Evolutionary conservation across 2,329 filamentous ascomycete genomes (phyloP), one percentile per base, ranked within the genome.

Genomic region (Exophiala viscosa): DNA sequence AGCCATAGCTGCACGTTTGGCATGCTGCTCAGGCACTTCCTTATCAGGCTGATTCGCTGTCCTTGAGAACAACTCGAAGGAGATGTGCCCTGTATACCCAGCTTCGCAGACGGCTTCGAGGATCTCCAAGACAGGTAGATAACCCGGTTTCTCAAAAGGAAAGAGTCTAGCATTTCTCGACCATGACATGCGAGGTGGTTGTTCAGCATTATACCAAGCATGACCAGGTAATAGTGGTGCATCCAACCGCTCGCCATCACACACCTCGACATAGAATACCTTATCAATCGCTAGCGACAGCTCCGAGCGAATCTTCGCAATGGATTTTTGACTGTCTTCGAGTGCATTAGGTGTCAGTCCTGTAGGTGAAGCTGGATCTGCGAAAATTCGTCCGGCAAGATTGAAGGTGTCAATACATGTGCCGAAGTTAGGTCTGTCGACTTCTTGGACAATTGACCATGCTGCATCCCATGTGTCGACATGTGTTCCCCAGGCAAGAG

Each of bases 351-450:
- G 58, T 0, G 73, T 80, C 59, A 75, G 76, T 2, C 85, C 81
- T 0, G 72, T 72, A 0, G 70, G 58, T 0, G 75, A 67, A 0
- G 80, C 68, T 0, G 87, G 87, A 62, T 91, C 86, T 0, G 84
- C 87, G 60, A 81, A 91, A 54, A 88, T 80, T 5, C 83, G 72
- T 0, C 81, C 87, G 0, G 86, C 81, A 54, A 91, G 86, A 67
- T 91, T 88, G 72, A 89, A 91, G 0, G 84, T 88, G 68, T 91
- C 87, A 18, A 91, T 75, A 64, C 86, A 90, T 36, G 90, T 73
- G 6, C 87, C 87, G 64, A 91, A 89, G 68, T 91, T 91, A 7
- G 77, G 69, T 6, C 85, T 70, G 66, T 88, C 75, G 23, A 90
- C 86, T 2, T 70, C 71, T 60, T 76, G 69, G 0, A 90, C 82